Base-by-base conservation (phyloP, 371 early-diverging fungal species). In the Caulochytrium protostelioides region DNA sequence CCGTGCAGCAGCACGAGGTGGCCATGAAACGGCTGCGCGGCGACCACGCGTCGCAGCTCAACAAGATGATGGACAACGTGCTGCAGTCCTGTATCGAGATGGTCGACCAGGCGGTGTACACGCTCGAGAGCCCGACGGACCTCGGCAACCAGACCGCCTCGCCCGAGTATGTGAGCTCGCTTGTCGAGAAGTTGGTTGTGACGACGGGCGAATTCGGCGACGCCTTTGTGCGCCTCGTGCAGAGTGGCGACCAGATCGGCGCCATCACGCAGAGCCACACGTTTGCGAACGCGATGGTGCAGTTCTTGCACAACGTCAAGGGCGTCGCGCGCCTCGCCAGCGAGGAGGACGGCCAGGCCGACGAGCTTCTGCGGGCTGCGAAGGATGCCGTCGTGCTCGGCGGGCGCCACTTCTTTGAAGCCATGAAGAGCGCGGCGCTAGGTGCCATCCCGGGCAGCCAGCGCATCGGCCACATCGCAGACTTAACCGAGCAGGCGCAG, bases 81-180 rank as follows among this genome's bases (percentile, higher is more conserved):
- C 57, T 90, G 41, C 68, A 75, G 24, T 72, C 79, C 14, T 91
- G 89, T 50, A 70, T 79, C 19, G 65, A 69, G 45, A 82, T 79
- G 47, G 69, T 85, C 23, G 76, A 82, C 39, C 86, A 85, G 38
- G 69, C 82, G 13, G 62, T 87, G 16, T 85, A 76, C 42, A 77
- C 80, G 36, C 51, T 91, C 17, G 82, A 82, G 37, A 62, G 70
- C 16, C 74, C 83, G 13, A 64, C 72, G 10, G 65, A 72, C 35
- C 72, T 67, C 34, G 89, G 90, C 13, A 86, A 86, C 49, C 70
- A 70, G 39, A 76, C 78, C 7, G 77, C 86, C 0, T 83, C 91
- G 0, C 83, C 90, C 6, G 86, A 87, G 52, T 76, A 83, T 44
- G 79, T 79, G 1, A 54, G 89, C 17, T 74, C 86, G 1, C 75